These are phyloP conservation scores for Saturnispora serradocipensis DNA, from an alignment of 805 yeast genomes.

Conservation along the genomic window DNA sequence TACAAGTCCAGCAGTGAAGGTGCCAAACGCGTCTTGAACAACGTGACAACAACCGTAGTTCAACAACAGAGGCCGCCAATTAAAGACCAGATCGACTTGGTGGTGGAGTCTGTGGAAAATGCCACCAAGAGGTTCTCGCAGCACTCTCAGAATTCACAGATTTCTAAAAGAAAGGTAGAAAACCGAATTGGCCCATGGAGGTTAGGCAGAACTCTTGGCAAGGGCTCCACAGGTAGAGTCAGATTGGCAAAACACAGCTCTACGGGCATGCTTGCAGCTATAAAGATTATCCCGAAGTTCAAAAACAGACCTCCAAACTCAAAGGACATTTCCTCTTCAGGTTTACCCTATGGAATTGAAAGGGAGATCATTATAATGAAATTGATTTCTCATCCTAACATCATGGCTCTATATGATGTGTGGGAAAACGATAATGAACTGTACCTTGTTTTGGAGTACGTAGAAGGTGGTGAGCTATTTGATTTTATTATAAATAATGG, in stretches of 20 bases:
- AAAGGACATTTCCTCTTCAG: constrained; percentile 27
- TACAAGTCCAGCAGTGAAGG: neutral
- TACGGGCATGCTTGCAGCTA: constrained; percentile 74
- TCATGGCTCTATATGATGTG: constrained; percentile 88
- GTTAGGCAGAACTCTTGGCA: constrained; percentile 67
- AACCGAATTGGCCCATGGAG: constrained; percentile 71
- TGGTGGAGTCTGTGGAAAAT: constrained; percentile 29
- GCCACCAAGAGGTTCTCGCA: constrained; percentile 30
- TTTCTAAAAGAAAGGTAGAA: constrained; percentile 28
- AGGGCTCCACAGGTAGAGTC: constrained; percentile 79
- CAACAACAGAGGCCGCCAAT: neutral
- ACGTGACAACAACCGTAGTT: neutral
- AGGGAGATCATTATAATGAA: constrained; percentile 97
- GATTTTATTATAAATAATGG: constrained; percentile 67
- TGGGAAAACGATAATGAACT: constrained; percentile 95
- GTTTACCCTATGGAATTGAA: constrained; percentile 91
- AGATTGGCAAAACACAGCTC: constrained; percentile 59
- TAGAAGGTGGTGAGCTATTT: constrained; percentile 82
- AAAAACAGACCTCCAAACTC: constrained; percentile 16
- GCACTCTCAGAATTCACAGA: constrained; percentile 32
- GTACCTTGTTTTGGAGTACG: constrained; percentile 69
- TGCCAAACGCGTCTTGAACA: neutral
- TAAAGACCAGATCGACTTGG: constrained; percentile 32
- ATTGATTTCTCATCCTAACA: constrained; percentile 85
- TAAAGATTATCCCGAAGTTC: constrained; percentile 65